Evolutionary conservation across 208 protist species (phyloP), one percentile per base, ranked within the genome.

Genomic region (Leishmania braziliensis): DNA sequence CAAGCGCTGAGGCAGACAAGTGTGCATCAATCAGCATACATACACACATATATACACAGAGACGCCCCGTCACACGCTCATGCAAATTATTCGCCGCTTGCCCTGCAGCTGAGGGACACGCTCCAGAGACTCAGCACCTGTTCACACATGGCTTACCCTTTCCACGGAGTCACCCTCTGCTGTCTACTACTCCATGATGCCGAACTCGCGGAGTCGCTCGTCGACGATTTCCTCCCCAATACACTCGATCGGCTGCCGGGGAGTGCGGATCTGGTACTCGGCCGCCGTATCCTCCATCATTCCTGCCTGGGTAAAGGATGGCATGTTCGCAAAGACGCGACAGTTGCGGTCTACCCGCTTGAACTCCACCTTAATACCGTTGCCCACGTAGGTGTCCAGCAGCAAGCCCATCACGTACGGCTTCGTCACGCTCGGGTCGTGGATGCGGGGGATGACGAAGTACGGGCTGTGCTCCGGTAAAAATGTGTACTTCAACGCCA

Each of bases 311-410:
- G 68, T 75, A 79, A 96, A 96, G 73, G 86, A 91, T 4, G 91
- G 93, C 87, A 95, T 93, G 86, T 95, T 96, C 54, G 85, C 84
- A 72, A 96, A 95, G 48, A 95, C 84, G 69, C 92, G 92, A 80
- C 88, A 95, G 53, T 89, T 85, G 54, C 79, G 78, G 77, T 87
- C 75, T 23, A 95, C 81, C 83, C 86, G 88, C 74, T 90, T 91
- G 75, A 96, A 95, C 87, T 93, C 90, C 39, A 96, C 88, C 74
- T 81, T 80, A 79, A 94, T 88, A 53, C 90, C 93, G 85, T 94
- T 93, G 56, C 91, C 91, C 16, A 82, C 86, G 84, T 93, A 93
- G 12, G 90, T 93, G 78, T 96, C 90, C 4, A 86, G 56, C 54
- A 96, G 73, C 18, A 96, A 75, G 58, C 93, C 93, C 66, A 96